Base-by-base conservation (phyloP, 2,329 filamentous ascomycete species). In the Emmonsiellopsis sp. region DNA sequence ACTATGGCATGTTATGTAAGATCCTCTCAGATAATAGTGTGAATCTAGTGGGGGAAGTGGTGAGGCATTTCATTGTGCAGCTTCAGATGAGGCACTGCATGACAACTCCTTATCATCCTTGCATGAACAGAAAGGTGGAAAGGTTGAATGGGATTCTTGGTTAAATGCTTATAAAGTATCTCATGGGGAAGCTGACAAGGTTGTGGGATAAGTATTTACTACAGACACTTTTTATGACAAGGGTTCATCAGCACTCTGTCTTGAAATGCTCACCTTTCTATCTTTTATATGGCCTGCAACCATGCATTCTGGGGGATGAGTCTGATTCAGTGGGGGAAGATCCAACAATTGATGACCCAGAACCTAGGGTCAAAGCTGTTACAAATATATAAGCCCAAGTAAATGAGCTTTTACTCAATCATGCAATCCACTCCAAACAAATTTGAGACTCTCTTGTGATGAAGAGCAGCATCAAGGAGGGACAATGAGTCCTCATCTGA, bases 341-440 rank as follows among this genome's bases (percentile, higher is more conserved):
- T 40, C 15, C 4, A 15, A 1, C 3, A 26, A 26, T 26, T 3
- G 3, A 26, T 5, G 1, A 26, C 1, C 3, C 5, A 2, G 5
- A 26, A 5, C 3, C 1, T 1, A 26, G 20, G 2, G 5, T 26
- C 3, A 26, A 26, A 26, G 20, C 1, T 1, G 1, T 26, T 26
- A 26, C 1, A 26, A 26, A 26, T 26, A 1, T 26, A 1, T 1
- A 26, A 5, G 3, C 20, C 5, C 3, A 26, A 5, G 1, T 1
- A 26, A 26, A 26, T 5, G 5, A 26, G 20, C 5, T 26, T 1
- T 5, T 5, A 26, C 20, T 26, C 3, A 26, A 26, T 26, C 1
- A 5, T 26, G 1, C 5, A 5, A 26, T 26, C 1, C 0, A 26
- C 5, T 26, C 3, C 1, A 26, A 26, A 26, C 3, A 5, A 1